Conservation (phyloP, 2,329 filamentous ascomycete species). For the Aspergillus brasiliensis region DNA sequence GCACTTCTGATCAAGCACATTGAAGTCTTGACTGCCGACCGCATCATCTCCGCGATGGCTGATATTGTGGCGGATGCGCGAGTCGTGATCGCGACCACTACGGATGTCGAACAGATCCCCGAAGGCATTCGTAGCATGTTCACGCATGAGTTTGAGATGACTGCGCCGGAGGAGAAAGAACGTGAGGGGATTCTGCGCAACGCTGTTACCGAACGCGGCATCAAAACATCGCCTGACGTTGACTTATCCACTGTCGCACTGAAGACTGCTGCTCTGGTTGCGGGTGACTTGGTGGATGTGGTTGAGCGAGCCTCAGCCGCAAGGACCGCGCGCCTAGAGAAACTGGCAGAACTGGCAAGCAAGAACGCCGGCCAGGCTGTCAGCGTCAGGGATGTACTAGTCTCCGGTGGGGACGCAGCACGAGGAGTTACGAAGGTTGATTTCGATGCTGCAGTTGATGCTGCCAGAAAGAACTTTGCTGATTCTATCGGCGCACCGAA, state of each 20-base stretch:
- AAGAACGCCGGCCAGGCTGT: conserved; percentile 44
- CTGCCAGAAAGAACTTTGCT: conserved; percentile 95
- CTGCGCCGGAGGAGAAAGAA: conserved; percentile 87
- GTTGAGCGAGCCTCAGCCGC: conserved; percentile 85
- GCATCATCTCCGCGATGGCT: conserved; percentile 82
- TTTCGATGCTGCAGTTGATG: conserved; percentile 90
- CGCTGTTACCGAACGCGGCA: conserved; percentile 73
- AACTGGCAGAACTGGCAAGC: conserved; percentile 57
- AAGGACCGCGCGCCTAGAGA: conserved; percentile 72
- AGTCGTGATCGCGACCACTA: conserved; percentile 90
- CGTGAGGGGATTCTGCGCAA: conserved; percentile 82
- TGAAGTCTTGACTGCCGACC: conserved; percentile 86
- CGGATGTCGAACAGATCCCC: conserved; percentile 90
- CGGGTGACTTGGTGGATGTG: conserved; percentile 90
- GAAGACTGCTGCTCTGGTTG: conserved; percentile 93
- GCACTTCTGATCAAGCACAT: conserved; percentile 85
- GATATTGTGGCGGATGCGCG: conserved; percentile 78
- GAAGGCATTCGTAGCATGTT: conserved; percentile 89
- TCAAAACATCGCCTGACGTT: conserved; percentile 79
- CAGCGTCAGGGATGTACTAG: conserved; percentile 78
- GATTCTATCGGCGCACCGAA: conserved; percentile 97
- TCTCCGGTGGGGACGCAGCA: conserved; percentile 79
- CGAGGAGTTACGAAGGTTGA: conserved; percentile 78
- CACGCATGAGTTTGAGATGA: conserved; percentile 93
- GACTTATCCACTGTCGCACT: conserved; percentile 83